A percentile compares a stretch with the other conserved stretches of the same genome.
Evolutionary conservation across 345 rosid genomes (phyloP).

Genomic region (Gossypium bickii): DNA sequence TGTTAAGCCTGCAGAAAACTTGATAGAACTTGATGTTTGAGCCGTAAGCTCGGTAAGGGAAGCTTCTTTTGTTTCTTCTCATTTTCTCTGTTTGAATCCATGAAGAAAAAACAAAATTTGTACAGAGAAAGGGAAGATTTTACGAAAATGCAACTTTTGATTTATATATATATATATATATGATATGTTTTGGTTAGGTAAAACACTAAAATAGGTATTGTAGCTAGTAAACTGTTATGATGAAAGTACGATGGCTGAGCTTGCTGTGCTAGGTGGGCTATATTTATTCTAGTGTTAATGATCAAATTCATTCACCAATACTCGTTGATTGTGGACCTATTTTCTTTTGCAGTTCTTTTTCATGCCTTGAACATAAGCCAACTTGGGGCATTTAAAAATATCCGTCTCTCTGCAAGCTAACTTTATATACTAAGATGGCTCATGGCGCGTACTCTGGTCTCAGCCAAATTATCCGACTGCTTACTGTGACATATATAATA

Average conservation of each 20-base stretch:
- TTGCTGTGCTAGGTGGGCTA: neutral
- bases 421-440: too few relatives aligned
- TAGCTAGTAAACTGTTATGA: neutral
- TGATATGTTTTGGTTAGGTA: constrained; percentile 6
- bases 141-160: constrained; percentile 31
- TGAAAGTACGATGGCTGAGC: neutral
- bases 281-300: neutral
- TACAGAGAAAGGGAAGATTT: constrained; percentile 22
- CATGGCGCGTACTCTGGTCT: too few relatives aligned
- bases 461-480: neutral
- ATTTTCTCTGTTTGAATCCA: neutral
- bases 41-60: neutral
- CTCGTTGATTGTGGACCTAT: neutral
- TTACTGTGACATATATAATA: neutral
- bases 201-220: neutral
- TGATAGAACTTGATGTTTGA: neutral
- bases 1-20: constrained; percentile 10
- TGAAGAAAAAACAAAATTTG: neutral
- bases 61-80: neutral
- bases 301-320: neutral
- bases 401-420: neutral
- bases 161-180: constrained; percentile 3
- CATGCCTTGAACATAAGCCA: neutral
- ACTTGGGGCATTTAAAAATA: neutral
- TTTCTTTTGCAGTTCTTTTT: neutral